Conservation (phyloP, 2,329 filamentous ascomycete species). For the Fusarium fracticaudum region DNA sequence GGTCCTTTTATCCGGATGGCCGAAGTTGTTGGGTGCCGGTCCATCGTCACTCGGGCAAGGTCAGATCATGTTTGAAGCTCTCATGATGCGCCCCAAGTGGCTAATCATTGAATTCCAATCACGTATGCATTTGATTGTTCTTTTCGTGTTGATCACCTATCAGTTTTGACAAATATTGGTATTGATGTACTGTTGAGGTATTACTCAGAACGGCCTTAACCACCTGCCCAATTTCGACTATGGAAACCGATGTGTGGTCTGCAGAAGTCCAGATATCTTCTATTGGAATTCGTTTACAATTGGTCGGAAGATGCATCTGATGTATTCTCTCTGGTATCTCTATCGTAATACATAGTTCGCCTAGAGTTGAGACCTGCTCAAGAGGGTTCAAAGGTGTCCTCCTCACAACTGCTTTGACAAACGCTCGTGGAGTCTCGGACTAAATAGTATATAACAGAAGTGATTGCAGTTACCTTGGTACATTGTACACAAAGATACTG, state of each 20-base stretch:
- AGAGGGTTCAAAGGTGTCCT: not conserved
- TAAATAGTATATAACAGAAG: too few species aligned
- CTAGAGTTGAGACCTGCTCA: not conserved
- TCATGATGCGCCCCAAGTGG: not conserved
- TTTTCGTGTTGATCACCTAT: not conserved
- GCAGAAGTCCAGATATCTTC: not conserved
- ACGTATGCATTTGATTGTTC: not conserved
- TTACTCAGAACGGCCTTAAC: not conserved
- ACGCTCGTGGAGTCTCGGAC: not conserved
- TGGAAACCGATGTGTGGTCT: not conserved
- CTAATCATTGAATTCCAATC: not conserved
- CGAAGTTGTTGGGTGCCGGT: not conserved
- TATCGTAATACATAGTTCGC: not conserved
- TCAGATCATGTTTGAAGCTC: not conserved
- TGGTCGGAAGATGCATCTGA: not conserved
- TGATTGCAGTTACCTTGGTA: not conserved
- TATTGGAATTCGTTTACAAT: too few species aligned
- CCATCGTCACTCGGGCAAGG: too few species aligned
- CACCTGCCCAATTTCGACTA: not conserved
- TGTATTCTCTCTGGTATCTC: not conserved
- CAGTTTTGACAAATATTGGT: not conserved
- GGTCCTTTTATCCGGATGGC: not conserved
- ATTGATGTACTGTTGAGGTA: not conserved
- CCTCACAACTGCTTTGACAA: not conserved
- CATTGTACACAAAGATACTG: not conserved